A percentile compares a stretch with the other conserved stretches of the same genome.
These are phyloP conservation scores for Cystobasidiaceae sp. DNA, from an alignment of 1,284 basidiomycete species.

Conservation along the genomic window DNA sequence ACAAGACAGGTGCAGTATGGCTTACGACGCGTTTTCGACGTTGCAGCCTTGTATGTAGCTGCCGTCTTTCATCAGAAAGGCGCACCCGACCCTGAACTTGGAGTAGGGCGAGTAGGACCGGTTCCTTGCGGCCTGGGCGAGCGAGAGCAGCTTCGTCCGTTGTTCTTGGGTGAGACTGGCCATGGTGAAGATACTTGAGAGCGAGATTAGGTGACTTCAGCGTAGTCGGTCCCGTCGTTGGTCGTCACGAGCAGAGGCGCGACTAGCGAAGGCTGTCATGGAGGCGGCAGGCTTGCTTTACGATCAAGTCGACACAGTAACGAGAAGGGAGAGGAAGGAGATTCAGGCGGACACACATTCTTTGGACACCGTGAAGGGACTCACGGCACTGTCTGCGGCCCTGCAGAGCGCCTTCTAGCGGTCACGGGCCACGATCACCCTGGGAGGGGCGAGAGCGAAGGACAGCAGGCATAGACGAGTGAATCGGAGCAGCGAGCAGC, in stretches of 20 bases:
- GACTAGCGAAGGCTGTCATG: not conserved
- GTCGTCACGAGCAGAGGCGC: not conserved
- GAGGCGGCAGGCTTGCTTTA: too few species aligned
- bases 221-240: too few species aligned
- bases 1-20: constrained; percentile 37
- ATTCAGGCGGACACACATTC: too few species aligned
- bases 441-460: not conserved
- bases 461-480: too few species aligned
- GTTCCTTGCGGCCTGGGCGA: constrained; percentile 5
- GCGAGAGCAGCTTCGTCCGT: constrained; percentile 13
- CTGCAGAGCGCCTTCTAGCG: too few species aligned
- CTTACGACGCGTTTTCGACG: constrained; percentile 47
- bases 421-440: not conserved
- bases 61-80: constrained; percentile 45
- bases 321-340: too few species aligned
- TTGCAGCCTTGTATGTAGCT: constrained; percentile 47
- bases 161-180: constrained; percentile 3
- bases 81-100: constrained; percentile 48
- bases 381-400: too few species aligned
- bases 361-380: too few species aligned
- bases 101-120: constrained; percentile 33
- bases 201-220: not conserved
- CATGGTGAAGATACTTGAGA: not conserved
- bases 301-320: too few species aligned
- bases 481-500: too few species aligned